Conservation (phyloP, 148 eudicot genomes). For the Cornus suecica region DNA sequence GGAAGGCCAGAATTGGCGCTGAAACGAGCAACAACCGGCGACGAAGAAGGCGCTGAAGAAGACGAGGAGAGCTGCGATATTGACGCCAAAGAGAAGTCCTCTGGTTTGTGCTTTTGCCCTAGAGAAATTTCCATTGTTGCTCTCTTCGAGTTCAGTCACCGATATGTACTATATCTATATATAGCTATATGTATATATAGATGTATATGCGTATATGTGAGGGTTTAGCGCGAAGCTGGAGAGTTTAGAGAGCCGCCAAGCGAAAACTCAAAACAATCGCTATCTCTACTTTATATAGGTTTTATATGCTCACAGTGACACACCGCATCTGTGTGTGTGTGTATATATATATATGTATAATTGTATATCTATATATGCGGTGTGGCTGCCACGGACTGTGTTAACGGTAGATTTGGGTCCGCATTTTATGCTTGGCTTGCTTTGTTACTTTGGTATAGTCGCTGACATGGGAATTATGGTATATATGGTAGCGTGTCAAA, state of each 20-base stretch:
- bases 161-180: not conserved
- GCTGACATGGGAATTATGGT: not conserved
- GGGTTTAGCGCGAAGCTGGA: conserved; percentile 18
- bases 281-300: not conserved
- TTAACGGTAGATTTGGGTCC: no score
- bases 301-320: no score
- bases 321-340: no score
- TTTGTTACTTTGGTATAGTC: not conserved
- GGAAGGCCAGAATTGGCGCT: conserved; percentile 32
- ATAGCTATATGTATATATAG: no score
- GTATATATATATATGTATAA: no score
- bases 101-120: conserved; percentile 20
- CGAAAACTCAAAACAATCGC: not conserved
- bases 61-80: conserved; percentile 27
- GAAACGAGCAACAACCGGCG: conserved; percentile 37
- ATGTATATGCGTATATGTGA: conserved; percentile 1
- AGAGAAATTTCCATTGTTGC: conserved; percentile 36
- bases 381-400: no score
- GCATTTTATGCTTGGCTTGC: not conserved
- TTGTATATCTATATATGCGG: no score
- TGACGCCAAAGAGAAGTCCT: conserved; percentile 29
- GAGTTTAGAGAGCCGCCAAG: conserved; percentile 18
- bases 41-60: conserved; percentile 8
- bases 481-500: not conserved
- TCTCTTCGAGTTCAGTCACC: not conserved